Base-by-base conservation (phyloP, 768 basidiomycete species). In the Chalciporus sphaerocephalus region DNA sequence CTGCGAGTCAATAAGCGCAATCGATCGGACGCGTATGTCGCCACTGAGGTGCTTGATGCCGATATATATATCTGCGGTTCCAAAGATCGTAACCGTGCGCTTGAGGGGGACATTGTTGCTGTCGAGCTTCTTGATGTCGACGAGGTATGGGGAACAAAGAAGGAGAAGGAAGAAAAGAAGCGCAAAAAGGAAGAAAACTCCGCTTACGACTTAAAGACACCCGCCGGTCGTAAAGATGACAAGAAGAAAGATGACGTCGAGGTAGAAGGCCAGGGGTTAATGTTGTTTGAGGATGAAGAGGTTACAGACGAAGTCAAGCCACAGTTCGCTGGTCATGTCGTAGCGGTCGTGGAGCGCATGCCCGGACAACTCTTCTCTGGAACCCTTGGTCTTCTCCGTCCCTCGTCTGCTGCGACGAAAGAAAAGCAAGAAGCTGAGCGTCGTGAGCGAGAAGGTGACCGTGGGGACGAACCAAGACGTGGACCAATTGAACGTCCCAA, bases 201-300 rank as follows among this genome's bases (percentile, higher is more conserved):
- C 22, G 91, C 93, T 0, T 97, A 93, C 65, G 95, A 98, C 59
- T 62, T 85, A 44, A 90, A 85, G 65, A 75, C 82, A 6, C 74
- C 70, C 34, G 78, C 73, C 27, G 86, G 83, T 48, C 81, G 90
- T 56, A 93, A 91, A 70, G 91, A 93, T 59, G 95, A 98, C 73
- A 99, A 99, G 83, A 98, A 98, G 79, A 97, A 97, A 73, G 96
- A 99, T 59, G 96, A 98, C 59, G 95, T 99, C 23, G 96, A 99
- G 66, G 96, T 99, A 22, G 96, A 99, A 71, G 96, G 96, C 2
- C 96, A 99, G 67, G 95, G 95, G 5, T 69, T 97, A 56, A 88
- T 92, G 78, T 71, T 99, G 43, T 96, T 98, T 51, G 95, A 97
- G 58, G 96, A 99, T 57, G 96, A 98, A 72, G 94, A 96, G 62